Base-by-base conservation (phyloP, 805 yeast species). In the Kuraishia borneana region DNA sequence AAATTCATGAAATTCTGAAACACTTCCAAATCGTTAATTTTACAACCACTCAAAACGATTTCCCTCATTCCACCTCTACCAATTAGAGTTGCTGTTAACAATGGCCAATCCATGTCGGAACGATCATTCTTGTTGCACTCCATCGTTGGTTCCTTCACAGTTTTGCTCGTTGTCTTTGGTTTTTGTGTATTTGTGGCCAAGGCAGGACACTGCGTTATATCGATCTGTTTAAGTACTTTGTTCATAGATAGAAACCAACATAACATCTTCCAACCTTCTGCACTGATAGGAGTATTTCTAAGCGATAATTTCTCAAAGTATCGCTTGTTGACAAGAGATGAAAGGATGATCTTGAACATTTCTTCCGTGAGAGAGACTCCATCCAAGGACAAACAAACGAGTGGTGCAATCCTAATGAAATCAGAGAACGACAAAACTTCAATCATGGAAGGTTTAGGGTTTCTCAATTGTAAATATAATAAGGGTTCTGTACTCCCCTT, bases 391-490 rank as follows among this genome's bases (percentile, higher is more conserved):
- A 89, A 58, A 40, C 79, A 73, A 31, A 76, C 70, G 21, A 88
- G 70, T 0, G 96, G 95, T 0, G 89, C 92, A 37, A 87, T 77
- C 27, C 95, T 61, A 29, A 87, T 63, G 46, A 88, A 89, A 55
- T 88, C 97, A 9, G 94, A 74, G 54, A 89, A 84, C 3, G 96
- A 77, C 40, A 83, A 71, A 18, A 88, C 70, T 57, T 88, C 97
- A 42, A 89, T 77, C 61, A 84, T 60, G 0, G 96, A 83, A 2
- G 97, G 97, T 34, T 74, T 65, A n/a, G 95, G 94, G 48, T 88
- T 88, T 46, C 83, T 61, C 38, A 89, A 61, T 46, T 80, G 84
- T 37, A 88, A 53, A 3, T 72, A 51, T 5, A 83, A 76, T 18
- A 88, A 54, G 3, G 95, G 94, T 1, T 83, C 76, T 31, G 77